phyloP scores from a whole-genome alignment of 2,329 filamentous ascomycete species.

The Zarea fungicola region DNA sequence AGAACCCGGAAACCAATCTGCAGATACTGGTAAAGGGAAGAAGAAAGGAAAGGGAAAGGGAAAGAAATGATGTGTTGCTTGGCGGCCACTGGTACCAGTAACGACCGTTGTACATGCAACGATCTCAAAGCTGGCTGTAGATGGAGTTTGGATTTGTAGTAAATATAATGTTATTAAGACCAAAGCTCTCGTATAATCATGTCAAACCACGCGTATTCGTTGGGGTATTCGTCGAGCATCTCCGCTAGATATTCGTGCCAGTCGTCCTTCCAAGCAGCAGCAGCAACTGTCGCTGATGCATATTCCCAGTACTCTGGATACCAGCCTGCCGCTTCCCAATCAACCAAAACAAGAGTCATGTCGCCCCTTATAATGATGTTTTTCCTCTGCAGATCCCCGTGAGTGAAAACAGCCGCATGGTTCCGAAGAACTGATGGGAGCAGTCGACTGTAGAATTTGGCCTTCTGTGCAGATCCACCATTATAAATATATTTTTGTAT shows the following conservation, averaged over 20 bases:
- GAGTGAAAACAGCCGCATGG: slow-evolving; percentile 16
- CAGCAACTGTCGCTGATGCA: slow-evolving; percentile 14
- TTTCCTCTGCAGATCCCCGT: slow-evolving; percentile 21
- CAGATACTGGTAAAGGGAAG: background rate
- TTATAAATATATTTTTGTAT: slow-evolving; percentile 16
- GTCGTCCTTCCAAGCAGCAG: slow-evolving; percentile 18
- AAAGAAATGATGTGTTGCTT: background rate
- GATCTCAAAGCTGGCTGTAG: background rate
- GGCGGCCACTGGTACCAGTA: background rate
- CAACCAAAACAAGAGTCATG: slow-evolving; percentile 16
- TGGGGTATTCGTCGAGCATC: slow-evolving; percentile 18
- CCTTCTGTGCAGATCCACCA: slow-evolving; percentile 3
- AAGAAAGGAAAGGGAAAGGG: background rate
- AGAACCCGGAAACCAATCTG: background rate
- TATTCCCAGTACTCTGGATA: slow-evolving; percentile 23
- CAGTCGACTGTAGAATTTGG: slow-evolving; percentile 1
- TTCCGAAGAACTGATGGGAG: slow-evolving; percentile 2
- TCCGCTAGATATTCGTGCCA: slow-evolving; percentile 19
- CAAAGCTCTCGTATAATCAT: slow-evolving; percentile 18
- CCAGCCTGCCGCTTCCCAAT: slow-evolving; percentile 21
- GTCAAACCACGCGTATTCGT: slow-evolving; percentile 18
- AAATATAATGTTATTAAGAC: slow-evolving; percentile 9
- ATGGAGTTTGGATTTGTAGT: background rate
- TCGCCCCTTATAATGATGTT: slow-evolving; percentile 17
- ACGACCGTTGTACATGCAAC: background rate